Evolutionary conservation across 495 filamentous ascomycete genomes (phyloP).

Genomic region (Lineolata rhizophorae): DNA sequence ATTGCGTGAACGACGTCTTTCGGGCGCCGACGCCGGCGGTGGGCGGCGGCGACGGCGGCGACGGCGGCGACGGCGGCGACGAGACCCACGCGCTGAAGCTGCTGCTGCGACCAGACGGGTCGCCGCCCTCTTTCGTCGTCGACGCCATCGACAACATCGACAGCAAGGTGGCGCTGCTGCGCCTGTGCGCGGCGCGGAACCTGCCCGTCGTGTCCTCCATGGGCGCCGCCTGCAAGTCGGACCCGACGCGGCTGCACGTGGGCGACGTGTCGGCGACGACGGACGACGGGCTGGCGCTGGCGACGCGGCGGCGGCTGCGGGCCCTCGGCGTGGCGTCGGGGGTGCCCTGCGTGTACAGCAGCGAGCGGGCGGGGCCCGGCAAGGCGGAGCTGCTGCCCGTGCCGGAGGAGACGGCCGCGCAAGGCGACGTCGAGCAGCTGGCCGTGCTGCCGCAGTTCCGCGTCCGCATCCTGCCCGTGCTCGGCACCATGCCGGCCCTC

Average conservation of each 20-base stretch:
- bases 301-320: slow-evolving; percentile 59
- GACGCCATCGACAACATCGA: slow-evolving; percentile 98
- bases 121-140: slow-evolving; percentile 63
- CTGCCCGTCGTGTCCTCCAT: slow-evolving; percentile 80
- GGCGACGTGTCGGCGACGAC: slow-evolving; percentile 78
- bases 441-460: slow-evolving; percentile 81
- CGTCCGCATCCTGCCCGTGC: slow-evolving; percentile 75
- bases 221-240: slow-evolving; percentile 94
- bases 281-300: slow-evolving; percentile 75
- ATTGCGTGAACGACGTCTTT: slow-evolving; percentile 73
- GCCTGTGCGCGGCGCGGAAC: slow-evolving; percentile 58
- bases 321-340: slow-evolving; percentile 60
- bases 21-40: too few species aligned
- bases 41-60: neutral
- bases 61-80: slow-evolving; percentile 5
- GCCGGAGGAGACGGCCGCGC: slow-evolving; percentile 67
- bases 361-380: slow-evolving; percentile 73
- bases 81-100: slow-evolving; percentile 37
- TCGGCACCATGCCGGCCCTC: slow-evolving; percentile 92
- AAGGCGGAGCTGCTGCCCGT: slow-evolving; percentile 80
- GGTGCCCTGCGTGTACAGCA: slow-evolving; percentile 82
- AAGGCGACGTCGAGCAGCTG: slow-evolving; percentile 72
- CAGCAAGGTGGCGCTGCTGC: slow-evolving; percentile 77
- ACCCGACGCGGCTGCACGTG: slow-evolving; percentile 78
- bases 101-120: slow-evolving; percentile 38